A percentile compares a stretch with the other conserved stretches of the same genome.
Evolutionary conservation across 108 stramenopile species (phyloP).

Genomic region (Seminavis robusta): DNA sequence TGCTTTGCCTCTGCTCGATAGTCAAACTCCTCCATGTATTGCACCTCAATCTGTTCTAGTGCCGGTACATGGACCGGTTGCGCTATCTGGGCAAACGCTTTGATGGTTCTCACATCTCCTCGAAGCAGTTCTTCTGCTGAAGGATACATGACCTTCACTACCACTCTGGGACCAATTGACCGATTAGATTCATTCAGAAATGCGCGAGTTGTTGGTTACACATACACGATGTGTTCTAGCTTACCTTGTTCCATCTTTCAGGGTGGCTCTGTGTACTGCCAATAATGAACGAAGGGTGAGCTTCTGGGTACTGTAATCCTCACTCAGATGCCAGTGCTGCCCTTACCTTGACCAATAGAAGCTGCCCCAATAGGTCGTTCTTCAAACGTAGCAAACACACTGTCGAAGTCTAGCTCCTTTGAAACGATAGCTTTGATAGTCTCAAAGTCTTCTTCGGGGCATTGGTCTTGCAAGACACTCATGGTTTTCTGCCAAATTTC

Average conservation of each 20-base stretch:
- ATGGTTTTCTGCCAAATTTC: conserved; percentile 81
- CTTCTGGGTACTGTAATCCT: no score
- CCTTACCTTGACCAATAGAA: conserved; percentile 83
- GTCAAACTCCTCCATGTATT: conserved; percentile 95
- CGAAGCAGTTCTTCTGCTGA: conserved; percentile 70
- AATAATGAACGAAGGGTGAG: no score
- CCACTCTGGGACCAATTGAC: conserved; percentile 48
- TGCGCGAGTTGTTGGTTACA: no score
- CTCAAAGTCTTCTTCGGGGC: conserved; percentile 53
- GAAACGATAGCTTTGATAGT: conserved; percentile 62
- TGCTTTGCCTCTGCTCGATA: conserved; percentile 75
- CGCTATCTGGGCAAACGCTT: conserved; percentile 76
- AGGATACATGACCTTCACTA: conserved; percentile 84
- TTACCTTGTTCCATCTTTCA: conserved; percentile 45
- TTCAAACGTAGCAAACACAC: conserved; percentile 67
- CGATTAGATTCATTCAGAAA: no score
- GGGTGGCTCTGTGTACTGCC: conserved; percentile 79
- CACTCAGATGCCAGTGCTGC: no score
- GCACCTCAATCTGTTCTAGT: conserved; percentile 83
- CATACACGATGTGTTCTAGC: background rate
- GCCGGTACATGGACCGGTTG: conserved; percentile 86
- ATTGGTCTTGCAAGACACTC: conserved; percentile 77
- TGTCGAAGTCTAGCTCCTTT: conserved; percentile 50
- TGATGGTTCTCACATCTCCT: conserved; percentile 81
- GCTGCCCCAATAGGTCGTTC: conserved; percentile 80